These are phyloP conservation scores for Pythium folliculosum DNA, from an alignment of 352 stramenopile species.

Conservation along the genomic window DNA sequence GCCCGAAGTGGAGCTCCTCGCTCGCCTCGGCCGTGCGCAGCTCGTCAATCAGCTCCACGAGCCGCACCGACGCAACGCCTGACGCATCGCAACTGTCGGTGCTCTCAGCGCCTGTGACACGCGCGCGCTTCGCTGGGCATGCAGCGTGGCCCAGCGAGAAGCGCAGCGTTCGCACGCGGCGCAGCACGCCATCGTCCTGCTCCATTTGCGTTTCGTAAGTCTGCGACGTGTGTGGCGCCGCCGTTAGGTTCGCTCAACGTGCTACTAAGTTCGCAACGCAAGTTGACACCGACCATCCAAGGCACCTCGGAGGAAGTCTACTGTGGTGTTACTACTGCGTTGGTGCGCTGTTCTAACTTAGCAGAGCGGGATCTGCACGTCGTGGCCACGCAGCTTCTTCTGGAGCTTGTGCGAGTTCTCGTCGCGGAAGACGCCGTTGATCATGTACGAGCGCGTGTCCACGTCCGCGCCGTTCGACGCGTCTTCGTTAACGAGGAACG, in stretches of 20 bases:
- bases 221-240: no score
- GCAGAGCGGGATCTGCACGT: constrained; percentile 20
- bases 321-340: no score
- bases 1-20: constrained; percentile 53
- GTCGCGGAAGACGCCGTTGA: constrained; percentile 15
- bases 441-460: constrained; percentile 8
- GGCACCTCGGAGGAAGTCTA: no score
- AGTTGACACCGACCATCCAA: no score
- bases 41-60: constrained; percentile 62
- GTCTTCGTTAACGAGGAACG: constrained; percentile 16
- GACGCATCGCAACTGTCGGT: neutral
- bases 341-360: constrained; percentile 1
- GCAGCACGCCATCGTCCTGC: neutral
- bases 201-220: no score
- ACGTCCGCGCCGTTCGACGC: constrained; percentile 1
- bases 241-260: no score
- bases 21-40: constrained; percentile 40
- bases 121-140: no score
- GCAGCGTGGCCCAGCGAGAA: neutral
- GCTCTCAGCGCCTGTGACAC: neutral
- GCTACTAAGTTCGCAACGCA: no score
- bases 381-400: constrained; percentile 7
- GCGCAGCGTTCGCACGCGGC: constrained; percentile 4
- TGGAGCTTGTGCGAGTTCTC: constrained; percentile 11
- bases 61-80: constrained; percentile 35